Evolutionary conservation across 306 rosid species (phyloP).

Genomic region (Senna siamea): DNA sequence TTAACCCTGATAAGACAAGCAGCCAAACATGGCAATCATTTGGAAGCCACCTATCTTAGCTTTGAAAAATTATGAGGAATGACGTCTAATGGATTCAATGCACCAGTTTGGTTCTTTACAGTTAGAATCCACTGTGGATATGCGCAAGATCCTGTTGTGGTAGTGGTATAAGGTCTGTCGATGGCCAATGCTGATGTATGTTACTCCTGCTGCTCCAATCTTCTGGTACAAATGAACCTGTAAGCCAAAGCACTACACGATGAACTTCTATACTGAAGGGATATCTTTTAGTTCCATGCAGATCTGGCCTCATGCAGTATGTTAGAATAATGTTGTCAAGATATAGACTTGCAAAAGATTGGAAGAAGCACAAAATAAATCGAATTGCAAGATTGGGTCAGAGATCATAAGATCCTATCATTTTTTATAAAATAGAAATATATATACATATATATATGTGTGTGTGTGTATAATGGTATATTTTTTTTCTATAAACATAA

Average conservation of each 20-base stretch:
- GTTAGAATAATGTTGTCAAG: not conserved
- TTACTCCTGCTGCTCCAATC: constrained; percentile 75
- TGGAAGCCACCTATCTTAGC: constrained; percentile 18
- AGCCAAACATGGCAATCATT: constrained; percentile 30
- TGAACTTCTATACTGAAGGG: constrained; percentile 16
- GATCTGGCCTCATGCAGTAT: not conserved
- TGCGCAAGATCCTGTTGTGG: constrained; percentile 62
- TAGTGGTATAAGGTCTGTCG: constrained; percentile 61
- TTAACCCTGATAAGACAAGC: constrained; percentile 8
- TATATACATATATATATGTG: too few relatives aligned
- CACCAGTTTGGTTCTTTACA: constrained; percentile 60
- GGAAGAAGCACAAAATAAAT: too few relatives aligned
- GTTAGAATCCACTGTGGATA: constrained; percentile 53
- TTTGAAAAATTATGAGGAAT: constrained; percentile 36
- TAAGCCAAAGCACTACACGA: constrained; percentile 39
- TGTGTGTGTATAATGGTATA: too few relatives aligned
- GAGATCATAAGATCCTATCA: too few relatives aligned
- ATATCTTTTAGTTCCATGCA: constrained; percentile 10
- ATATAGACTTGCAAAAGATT: too few relatives aligned
- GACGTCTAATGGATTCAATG: constrained; percentile 49
- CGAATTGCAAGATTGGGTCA: too few relatives aligned
- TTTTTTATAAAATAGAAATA: too few relatives aligned
- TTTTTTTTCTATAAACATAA: too few relatives aligned
- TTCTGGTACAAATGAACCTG: constrained; percentile 77
- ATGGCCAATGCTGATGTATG: constrained; percentile 87